Conservation (phyloP, 257 asterid genomes). For the Rubia yunnanensis region DNA sequence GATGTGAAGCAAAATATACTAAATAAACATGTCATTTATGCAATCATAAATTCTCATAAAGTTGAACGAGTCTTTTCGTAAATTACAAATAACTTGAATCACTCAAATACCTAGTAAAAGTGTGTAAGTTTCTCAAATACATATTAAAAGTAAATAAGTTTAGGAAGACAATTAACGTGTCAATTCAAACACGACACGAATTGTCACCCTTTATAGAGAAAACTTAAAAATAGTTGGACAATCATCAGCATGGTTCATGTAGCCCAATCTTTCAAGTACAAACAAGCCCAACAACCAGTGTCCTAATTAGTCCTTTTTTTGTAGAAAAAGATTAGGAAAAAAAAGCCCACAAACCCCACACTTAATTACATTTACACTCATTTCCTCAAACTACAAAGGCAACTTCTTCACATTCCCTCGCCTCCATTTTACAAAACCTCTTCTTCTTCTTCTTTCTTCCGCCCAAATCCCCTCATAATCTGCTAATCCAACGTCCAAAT, state of each 20-base stretch:
- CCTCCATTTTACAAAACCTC: neutral
- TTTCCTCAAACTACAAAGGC: neutral
- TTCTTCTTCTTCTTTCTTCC: conserved; percentile 1
- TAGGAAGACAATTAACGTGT: too few species aligned
- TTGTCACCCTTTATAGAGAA: neutral
- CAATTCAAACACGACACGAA: neutral
- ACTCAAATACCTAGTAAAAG: neutral
- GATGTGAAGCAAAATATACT: too few species aligned
- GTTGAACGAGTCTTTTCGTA: too few species aligned
- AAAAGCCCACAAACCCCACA: neutral
- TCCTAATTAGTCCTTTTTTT: too few species aligned
- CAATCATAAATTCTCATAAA: too few species aligned
- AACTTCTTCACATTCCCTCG: neutral
- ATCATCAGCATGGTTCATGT: neutral
- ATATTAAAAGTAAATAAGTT: neutral
- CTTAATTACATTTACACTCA: neutral
- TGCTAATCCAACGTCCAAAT: neutral
- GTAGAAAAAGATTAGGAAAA: neutral
- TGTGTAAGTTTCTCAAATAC: too few species aligned
- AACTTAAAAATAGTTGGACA: neutral
- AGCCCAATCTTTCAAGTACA: neutral
- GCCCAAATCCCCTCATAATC: neutral
- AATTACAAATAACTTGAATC: neutral
- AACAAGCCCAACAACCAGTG: too few species aligned
- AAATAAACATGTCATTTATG: too few species aligned